phyloP scores from a whole-genome alignment of 2,329 filamentous ascomycete species.

The Fusarium albosuccineum region DNA sequence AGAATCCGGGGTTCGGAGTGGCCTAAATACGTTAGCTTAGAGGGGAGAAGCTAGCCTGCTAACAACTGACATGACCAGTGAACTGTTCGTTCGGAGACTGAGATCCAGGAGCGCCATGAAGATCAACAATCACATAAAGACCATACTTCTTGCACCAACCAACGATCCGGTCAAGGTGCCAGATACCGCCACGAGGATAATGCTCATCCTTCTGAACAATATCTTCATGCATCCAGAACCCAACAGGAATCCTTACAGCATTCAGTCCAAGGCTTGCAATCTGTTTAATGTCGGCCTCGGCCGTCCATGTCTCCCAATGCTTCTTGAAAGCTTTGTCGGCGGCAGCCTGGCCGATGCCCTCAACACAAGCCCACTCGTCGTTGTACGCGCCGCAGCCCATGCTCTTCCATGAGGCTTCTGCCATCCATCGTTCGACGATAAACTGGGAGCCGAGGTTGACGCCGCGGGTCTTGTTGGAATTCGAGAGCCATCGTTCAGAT shows the following conservation, averaged over 20 bases:
- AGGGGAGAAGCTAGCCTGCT: accelerated
- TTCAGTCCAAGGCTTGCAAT: constrained; percentile 43
- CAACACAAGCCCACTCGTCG: constrained; percentile 45
- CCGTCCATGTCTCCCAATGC: constrained; percentile 45
- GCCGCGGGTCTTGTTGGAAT: constrained; percentile 37
- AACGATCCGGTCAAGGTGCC: constrained; percentile 44
- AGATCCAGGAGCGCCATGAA: constrained; percentile 42
- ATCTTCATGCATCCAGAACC: constrained; percentile 46
- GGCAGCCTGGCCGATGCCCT: constrained; percentile 40
- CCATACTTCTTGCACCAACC: constrained; percentile 44
- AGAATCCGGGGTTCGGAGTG: constrained; percentile 61
- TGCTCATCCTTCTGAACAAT: constrained; percentile 38
- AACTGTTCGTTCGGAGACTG: constrained; percentile 43
- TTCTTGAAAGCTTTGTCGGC: constrained; percentile 42
- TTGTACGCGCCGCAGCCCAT: constrained; percentile 46
- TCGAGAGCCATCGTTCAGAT: constrained; percentile 28
- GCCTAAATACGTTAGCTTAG: neutral
- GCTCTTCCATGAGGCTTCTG: constrained; percentile 33
- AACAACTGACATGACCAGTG: constrained; percentile 41
- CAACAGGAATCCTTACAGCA: constrained; percentile 45
- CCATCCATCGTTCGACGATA: constrained; percentile 48
- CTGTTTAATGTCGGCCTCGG: constrained; percentile 39
- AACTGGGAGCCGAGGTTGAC: constrained; percentile 47
- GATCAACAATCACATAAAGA: constrained; percentile 44
- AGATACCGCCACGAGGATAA: constrained; percentile 41